Percentiles rank a stretch among this genome's conserved stretches.
Evolutionary conservation across 352 stramenopile genomes (phyloP).

Genomic region (Phytophthora idaei): DNA sequence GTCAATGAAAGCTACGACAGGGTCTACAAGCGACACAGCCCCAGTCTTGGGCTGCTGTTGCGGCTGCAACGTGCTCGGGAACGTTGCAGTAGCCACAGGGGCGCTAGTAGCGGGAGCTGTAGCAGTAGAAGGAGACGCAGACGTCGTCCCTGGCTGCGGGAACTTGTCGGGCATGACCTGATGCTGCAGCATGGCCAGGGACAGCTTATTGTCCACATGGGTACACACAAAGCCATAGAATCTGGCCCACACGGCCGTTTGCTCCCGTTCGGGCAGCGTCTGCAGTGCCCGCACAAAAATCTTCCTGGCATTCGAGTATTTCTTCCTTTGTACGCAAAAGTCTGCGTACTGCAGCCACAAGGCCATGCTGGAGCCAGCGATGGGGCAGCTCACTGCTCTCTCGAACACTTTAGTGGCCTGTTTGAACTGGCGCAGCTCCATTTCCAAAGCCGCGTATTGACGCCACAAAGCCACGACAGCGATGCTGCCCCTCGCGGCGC

Average conservation of each 20-base stretch:
- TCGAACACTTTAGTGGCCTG: conserved; percentile 85
- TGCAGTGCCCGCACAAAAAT: conserved; percentile 68
- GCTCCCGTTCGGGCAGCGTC: conserved; percentile 47
- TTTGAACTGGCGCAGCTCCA: conserved; percentile 84
- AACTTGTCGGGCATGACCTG: conserved; percentile 59
- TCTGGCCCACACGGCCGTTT: conserved; percentile 45
- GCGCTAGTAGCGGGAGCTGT: not conserved
- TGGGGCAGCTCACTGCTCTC: conserved; percentile 52
- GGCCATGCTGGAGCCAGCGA: conserved; percentile 39
- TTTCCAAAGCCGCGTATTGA: conserved; percentile 76
- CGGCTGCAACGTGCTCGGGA: conserved; percentile 30
- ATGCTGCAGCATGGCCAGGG: conserved; percentile 56
- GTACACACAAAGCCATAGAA: conserved; percentile 72
- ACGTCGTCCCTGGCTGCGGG: conserved; percentile 18
- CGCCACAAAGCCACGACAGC: conserved; percentile 55
- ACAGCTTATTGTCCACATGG: conserved; percentile 64
- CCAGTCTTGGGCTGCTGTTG: conserved; percentile 12
- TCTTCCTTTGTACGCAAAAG: conserved; percentile 78
- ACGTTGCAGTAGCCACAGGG: conserved; percentile 8
- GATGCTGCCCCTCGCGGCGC: conserved; percentile 20
- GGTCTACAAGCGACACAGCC: conserved; percentile 41
- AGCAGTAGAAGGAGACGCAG: conserved; percentile 6
- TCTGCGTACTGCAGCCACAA: conserved; percentile 74
- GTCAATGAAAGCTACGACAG: conserved; percentile 68
- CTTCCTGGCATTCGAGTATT: conserved; percentile 79